These are phyloP conservation scores for Wallemia mellicola DNA, from an alignment of 1,284 basidiomycete genomes.

Conservation along the genomic window DNA sequence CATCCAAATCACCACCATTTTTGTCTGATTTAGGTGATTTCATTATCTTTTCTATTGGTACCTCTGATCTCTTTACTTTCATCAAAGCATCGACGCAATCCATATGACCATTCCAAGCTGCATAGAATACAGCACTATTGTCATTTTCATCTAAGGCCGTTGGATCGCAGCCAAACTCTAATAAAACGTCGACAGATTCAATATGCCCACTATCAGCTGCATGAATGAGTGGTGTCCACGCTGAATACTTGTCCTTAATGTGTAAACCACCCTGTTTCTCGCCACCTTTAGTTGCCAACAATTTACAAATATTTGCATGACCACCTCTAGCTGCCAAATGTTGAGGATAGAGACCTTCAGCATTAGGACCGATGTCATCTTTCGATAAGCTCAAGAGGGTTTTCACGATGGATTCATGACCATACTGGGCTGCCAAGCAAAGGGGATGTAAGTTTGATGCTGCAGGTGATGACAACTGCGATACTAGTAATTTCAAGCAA, in stretches of 20 bases:
- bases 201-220: slow-evolving; percentile 66
- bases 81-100: slow-evolving; percentile 36
- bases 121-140: slow-evolving; percentile 68
- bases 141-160: slow-evolving; percentile 55
- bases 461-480: slow-evolving; percentile 21
- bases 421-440: slow-evolving; percentile 65
- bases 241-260: slow-evolving; percentile 75
- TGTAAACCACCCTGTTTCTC: slow-evolving; percentile 35
- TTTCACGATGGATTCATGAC: slow-evolving; percentile 54
- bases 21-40: slow-evolving; percentile 18
- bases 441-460: slow-evolving; percentile 52
- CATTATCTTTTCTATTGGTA: slow-evolving; percentile 27
- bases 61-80: slow-evolving; percentile 8
- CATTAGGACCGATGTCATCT: slow-evolving; percentile 53
- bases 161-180: slow-evolving; percentile 47
- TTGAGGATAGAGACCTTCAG: slow-evolving; percentile 81
- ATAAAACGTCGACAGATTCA: slow-evolving; percentile 41
- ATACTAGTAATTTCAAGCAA: slow-evolving; percentile 43
- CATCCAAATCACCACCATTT: slow-evolving; percentile 24
- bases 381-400: slow-evolving; percentile 39
- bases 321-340: slow-evolving; percentile 95
- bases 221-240: slow-evolving; percentile 94
- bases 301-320: slow-evolving; percentile 46
- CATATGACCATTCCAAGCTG: slow-evolving; percentile 88
- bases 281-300: slow-evolving; percentile 36